Base-by-base conservation (phyloP, 75 land plant genomes). In the Pinus albicaulis region DNA sequence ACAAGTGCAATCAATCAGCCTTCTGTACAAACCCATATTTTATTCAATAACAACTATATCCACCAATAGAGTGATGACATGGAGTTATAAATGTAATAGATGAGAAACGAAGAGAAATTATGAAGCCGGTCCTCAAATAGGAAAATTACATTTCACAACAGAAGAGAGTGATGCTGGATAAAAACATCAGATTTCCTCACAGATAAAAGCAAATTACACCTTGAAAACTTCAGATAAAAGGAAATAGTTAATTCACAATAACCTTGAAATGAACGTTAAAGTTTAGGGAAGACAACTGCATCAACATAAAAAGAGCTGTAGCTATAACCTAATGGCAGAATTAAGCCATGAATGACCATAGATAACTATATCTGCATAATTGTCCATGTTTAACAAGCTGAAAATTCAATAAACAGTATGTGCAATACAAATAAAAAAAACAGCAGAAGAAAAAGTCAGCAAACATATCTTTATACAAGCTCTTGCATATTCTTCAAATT, bases 41-140 rank as follows among this genome's bases (percentile, higher is more conserved):
- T 66, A 20, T 20, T 63, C 38, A 38, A 19, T 22, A 66, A 34
- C 7, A 15, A 78, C 55, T 66, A 76, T 24, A 76, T 61, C 52
- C 41, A 26, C 16, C 7, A 19, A 75, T 26, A 48, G 15, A 55
- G 78, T 44, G 7, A 3, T 60, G 17, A 61, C 19, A 26, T 7
- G 2, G 31, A 52, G 20, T 25, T 12, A 19, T 20, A 56, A 20
- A 22, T n/a, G 20, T 26, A 63, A 14, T 6, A 66, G 8, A 31
- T 20, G 38, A 66, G n/a, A 66, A 36, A 63, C 16, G 5, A 63
- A 19, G 38, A 66, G 7, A 66, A 23, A 22, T 73, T 66, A 20
- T 8, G 38, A 28, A 16, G 38, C 10, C 17, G 23, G 52, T 34
- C 22, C 71, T 38, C 22, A 66, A 38, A 34, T 3, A 38, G 5